phyloP scores from a whole-genome alignment of 1,139 yeast genomes.

The Meyerozyma athensensis region DNA sequence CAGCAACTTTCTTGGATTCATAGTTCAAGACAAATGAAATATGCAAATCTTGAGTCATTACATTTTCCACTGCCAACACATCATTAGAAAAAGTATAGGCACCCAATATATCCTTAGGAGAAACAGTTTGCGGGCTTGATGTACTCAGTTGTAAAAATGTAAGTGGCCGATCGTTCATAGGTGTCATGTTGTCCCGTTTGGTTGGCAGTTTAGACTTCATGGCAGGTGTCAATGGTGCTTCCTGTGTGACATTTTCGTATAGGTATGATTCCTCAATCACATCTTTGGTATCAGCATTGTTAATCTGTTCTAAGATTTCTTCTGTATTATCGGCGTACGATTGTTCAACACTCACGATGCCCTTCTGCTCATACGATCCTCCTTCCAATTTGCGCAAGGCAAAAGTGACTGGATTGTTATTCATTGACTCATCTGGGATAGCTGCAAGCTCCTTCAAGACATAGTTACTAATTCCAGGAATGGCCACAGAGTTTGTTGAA shows the following conservation, averaged over 20 bases:
- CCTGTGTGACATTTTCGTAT: constrained; percentile 21
- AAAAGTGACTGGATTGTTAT: constrained; percentile 58
- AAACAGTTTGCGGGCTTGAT: constrained; percentile 5
- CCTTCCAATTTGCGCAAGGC: constrained; percentile 81
- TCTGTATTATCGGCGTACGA: constrained; percentile 19
- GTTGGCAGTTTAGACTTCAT: constrained; percentile 8
- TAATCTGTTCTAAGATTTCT: constrained; percentile 37
- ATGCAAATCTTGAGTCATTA: constrained; percentile 44
- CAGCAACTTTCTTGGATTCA: constrained; percentile 60
- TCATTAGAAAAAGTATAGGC: constrained; percentile 30
- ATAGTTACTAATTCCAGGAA: constrained; percentile 60
- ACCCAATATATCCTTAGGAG: constrained; percentile 37
- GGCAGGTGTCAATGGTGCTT: constrained; percentile 27
- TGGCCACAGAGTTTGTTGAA: constrained; percentile 36
- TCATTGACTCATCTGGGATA: constrained; percentile 71
- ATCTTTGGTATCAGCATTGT: constrained; percentile 40
- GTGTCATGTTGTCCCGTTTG: background rate
- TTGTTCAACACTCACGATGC: background rate
- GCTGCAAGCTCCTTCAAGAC: constrained; percentile 71
- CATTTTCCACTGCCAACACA: constrained; percentile 29
- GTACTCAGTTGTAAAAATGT: background rate
- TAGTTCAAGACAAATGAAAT: constrained; percentile 77
- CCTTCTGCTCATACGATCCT: no score
- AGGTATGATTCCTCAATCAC: constrained; percentile 24
- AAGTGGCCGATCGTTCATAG: constrained; percentile 6